A percentile compares a stretch with the other conserved stretches of the same genome.
These are phyloP conservation scores for Protomyces inundatus DNA, from an alignment of 1,139 yeast genomes.

Conservation along the genomic window DNA sequence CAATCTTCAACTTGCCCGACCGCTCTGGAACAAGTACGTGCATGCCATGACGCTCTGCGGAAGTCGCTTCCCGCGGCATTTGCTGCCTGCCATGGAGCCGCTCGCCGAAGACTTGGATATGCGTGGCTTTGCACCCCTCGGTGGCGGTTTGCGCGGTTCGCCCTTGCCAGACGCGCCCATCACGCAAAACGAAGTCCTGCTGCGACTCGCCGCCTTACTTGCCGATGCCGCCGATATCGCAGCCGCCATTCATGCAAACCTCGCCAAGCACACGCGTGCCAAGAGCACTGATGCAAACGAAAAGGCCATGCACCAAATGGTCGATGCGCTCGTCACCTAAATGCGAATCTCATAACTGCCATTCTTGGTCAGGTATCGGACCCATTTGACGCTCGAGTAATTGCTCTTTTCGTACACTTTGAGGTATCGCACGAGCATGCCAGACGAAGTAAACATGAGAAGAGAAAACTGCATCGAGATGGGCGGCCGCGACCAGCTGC, in stretches of 20 bases:
- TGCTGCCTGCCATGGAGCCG: conserved; percentile 18
- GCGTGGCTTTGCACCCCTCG: conserved; percentile 30
- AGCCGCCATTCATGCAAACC: not conserved
- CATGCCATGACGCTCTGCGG: conserved; percentile 26
- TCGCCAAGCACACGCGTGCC: not conserved
- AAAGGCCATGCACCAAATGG: not conserved
- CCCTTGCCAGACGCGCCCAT: conserved; percentile 10
- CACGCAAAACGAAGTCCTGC: conserved; percentile 25
- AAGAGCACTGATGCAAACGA: not conserved
- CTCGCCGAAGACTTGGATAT: conserved; percentile 31
- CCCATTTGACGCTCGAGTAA: conserved; percentile 75
- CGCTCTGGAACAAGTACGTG: conserved; percentile 28
- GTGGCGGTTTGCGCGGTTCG: conserved; percentile 23
- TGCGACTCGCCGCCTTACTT: conserved; percentile 29
- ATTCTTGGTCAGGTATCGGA: conserved; percentile 65
- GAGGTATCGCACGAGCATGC: conserved; percentile 66
- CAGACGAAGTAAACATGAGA: conserved; percentile 74
- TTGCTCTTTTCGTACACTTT: conserved; percentile 61
- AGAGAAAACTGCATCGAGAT: conserved; percentile 64
- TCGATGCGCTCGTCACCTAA: conserved; percentile 34
- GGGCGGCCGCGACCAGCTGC: conserved; percentile 69
- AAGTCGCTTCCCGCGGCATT: conserved; percentile 18
- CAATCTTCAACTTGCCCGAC: not conserved
- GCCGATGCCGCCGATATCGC: conserved; percentile 28
- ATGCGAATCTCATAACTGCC: conserved; percentile 78